A percentile compares a stretch with the other conserved stretches of the same genome.
phyloP scores from a whole-genome alignment of 2,329 filamentous ascomycete genomes.

The Stemphylium beticola region DNA sequence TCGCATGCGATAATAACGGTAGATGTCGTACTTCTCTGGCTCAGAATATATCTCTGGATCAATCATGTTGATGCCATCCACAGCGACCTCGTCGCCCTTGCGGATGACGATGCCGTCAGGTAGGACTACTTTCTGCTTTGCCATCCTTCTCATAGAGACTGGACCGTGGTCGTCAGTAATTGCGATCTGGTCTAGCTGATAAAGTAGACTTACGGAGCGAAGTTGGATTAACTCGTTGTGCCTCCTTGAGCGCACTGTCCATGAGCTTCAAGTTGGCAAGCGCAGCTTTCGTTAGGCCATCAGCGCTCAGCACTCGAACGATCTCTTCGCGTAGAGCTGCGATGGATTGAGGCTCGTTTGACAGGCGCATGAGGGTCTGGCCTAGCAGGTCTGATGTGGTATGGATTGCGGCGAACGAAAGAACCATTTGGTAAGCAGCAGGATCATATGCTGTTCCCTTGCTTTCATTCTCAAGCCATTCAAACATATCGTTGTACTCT shows the following conservation, averaged over 20 bases:
- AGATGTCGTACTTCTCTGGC: background rate
- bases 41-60: background rate
- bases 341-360: background rate
- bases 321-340: background rate
- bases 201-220: background rate
- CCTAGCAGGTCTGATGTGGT: background rate
- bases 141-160: background rate
- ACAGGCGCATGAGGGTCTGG: background rate
- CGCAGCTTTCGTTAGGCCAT: background rate
- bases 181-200: no score
- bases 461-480: background rate
- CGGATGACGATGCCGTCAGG: background rate
- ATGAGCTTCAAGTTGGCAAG: background rate
- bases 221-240: background rate
- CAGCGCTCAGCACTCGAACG: background rate
- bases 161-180: background rate
- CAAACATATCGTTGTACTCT: background rate
- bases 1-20: background rate
- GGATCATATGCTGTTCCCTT: background rate
- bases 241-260: background rate
- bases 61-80: background rate
- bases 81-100: background rate
- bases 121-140: background rate
- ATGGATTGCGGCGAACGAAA: conserved; percentile 1
- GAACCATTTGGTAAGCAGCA: background rate